A percentile compares a stretch with the other conserved stretches of the same genome.
Evolutionary conservation across 164 flowering plant genomes (phyloP).

Genomic region (grape (Vitis vinifera)): DNA sequence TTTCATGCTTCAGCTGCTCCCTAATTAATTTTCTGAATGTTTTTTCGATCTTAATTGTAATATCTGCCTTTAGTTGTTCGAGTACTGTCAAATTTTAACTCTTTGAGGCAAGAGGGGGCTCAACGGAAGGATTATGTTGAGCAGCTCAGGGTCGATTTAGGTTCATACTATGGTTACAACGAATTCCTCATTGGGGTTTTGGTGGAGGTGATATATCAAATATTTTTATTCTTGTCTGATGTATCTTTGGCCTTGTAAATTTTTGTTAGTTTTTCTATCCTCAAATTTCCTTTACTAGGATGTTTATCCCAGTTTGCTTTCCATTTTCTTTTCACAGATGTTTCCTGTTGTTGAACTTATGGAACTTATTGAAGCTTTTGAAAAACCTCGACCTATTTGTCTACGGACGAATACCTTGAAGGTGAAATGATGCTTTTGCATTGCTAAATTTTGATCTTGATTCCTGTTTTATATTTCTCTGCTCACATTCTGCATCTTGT

Average conservation of each 20-base stretch:
- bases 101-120: slow-evolving; percentile 69
- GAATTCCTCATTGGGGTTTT: slow-evolving; percentile 79
- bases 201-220: slow-evolving; percentile 57
- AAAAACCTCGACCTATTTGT: slow-evolving; percentile 84
- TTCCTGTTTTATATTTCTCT: neutral
- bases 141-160: slow-evolving; percentile 74
- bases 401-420: slow-evolving; percentile 87
- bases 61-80: slow-evolving; percentile 53
- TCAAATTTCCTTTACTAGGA: neutral
- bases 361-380: slow-evolving; percentile 92
- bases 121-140: slow-evolving; percentile 74
- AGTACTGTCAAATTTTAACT: slow-evolving; percentile 78
- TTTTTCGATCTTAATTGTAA: neutral
- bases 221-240: neutral
- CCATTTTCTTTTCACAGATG: slow-evolving; percentile 47
- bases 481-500: neutral
- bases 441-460: neutral
- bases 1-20: neutral
- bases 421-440: slow-evolving; percentile 32
- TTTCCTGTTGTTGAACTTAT: slow-evolving; percentile 82
- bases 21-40: neutral
- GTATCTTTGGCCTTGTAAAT: neutral
- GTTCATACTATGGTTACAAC: slow-evolving; percentile 95
- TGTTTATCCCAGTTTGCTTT: neutral
- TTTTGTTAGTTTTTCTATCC: neutral